Evolutionary conservation across 1,284 basidiomycete species (phyloP), one percentile per base, ranked within the genome.

Genomic region (Ceratobasidium papillatum): DNA sequence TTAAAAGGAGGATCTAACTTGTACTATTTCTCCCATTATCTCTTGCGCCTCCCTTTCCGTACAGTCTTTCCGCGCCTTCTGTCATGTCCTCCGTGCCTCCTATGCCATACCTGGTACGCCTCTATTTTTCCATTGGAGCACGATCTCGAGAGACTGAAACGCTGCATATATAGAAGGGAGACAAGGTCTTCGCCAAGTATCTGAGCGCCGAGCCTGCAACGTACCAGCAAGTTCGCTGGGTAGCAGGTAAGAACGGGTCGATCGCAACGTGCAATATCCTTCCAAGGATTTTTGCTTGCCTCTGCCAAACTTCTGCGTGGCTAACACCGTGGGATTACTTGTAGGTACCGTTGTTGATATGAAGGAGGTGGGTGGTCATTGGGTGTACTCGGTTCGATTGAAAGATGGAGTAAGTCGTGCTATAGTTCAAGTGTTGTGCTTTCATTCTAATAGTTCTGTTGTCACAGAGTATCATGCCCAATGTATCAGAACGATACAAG

Each of bases 141-240:
- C 1, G 19, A 22, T 34, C 59, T 61, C 0, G 41, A 22, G 54
- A 62, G 51, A 62, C 69, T 72, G 69, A 72, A 72, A 72, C 19
- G 19, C 45, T 72, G 69, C 69, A 72, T 72, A 72, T 51, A 72
- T 72, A 72, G 69, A 72, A 72, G 45, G 69, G 69, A n/a, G 69
- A 72, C 69, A 72, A 72, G 58, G 69, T 72, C 25, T 72, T 72
- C 32, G 69, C 69, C 25, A 72, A 72, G 38, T 72, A 72, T n/a
- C 51, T 72, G 30, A 72, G 69, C 25, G 36, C 56, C 17, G 69
- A 72, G 36, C 69, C 69, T 14, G 56, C 59, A 22, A 72, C 69
- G 3, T 72, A 61, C 45, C 69, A 72, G 30, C 69, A 72, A 43
- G 69, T 72, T 36, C 69, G 69, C 45, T 72, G 69, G 69, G 69